Conservation (phyloP, 2,329 filamentous ascomycete genomes). For the Sphaerulina vaccinii region DNA sequence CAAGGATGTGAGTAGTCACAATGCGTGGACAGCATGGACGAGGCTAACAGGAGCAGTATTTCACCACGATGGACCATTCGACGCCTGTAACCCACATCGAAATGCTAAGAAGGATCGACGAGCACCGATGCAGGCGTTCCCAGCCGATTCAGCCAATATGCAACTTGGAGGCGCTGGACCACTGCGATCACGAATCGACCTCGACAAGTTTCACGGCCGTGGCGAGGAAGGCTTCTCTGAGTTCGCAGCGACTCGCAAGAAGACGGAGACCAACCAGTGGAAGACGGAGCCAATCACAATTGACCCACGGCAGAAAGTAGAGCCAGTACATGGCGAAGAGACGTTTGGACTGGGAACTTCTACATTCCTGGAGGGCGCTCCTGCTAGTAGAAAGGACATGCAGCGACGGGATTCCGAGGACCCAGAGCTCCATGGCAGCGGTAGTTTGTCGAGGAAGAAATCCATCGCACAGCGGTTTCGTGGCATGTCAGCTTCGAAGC, state of each 20-base stretch:
- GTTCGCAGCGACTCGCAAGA: conserved; percentile 56
- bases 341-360: conserved; percentile 84
- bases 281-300: conserved; percentile 48
- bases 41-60: conserved; percentile 62
- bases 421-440: conserved; percentile 46
- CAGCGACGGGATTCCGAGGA: conserved; percentile 72
- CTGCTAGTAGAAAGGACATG: conserved; percentile 77
- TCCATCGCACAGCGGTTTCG: conserved; percentile 89
- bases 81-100: conserved; percentile 91
- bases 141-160: conserved; percentile 89
- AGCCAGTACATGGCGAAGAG: conserved; percentile 80
- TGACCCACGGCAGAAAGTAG: conserved; percentile 65
- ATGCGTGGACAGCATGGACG: conserved; percentile 1
- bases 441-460: conserved; percentile 82
- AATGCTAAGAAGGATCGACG: conserved; percentile 79
- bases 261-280: conserved; percentile 34
- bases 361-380: conserved; percentile 92
- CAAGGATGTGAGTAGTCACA: conserved; percentile 69
- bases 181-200: conserved; percentile 75
- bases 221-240: conserved; percentile 85
- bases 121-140: conserved; percentile 95
- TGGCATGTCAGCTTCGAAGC: conserved; percentile 71
- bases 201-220: conserved; percentile 82
- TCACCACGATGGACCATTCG: conserved; percentile 96
- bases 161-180: conserved; percentile 84